Evolutionary conservation across 2,329 filamentous ascomycete genomes (phyloP), one percentile per base, ranked within the genome.

Genomic region (Paraphaeosphaeria minitans): DNA sequence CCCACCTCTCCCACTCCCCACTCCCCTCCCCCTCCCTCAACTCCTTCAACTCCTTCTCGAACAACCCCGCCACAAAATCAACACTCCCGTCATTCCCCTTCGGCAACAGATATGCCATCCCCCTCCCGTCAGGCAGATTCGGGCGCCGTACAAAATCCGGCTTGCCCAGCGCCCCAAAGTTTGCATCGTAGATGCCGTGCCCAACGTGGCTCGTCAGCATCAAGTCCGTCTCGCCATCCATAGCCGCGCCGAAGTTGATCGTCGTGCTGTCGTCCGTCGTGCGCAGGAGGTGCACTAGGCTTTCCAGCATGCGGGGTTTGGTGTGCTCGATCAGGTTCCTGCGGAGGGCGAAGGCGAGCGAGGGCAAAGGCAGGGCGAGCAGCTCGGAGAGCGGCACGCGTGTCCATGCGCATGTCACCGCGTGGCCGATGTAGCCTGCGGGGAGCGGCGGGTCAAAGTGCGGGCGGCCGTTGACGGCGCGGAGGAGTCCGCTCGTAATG

Each of bases 71-170:
- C 49, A 52, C 49, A 42, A 52, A 10, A 21, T 52, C 49, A 8
- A 52, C 24, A 31, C 49, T 52, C 7, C 49, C 49, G 33, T 52
- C 49, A 19, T 37, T 52, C 22, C 49, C 37, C 16, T 42, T 52
- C 19, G 49, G 49, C 24, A 52, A 21, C 37, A 52, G 13, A 31
- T 42, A 52, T 16, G 35, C 49, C 35, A 52, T 16, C 13, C 49
- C 49, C 49, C 37, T 31, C 24, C 49, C 49, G 33, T 52, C 49
- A 14, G 49, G 49, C 49, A 52, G 21, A 27, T 52, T 52, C 22
- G 49, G 49, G 14, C 49, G 42, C 22, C 49, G 16, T 12, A 52
- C 49, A 2, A 52, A 14, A 43, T 52, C 49, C 49, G 49, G 49
- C 5, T n/a, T 14, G 4, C 49, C 49, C 37, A 52, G 19, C 37